These are phyloP conservation scores for Salix purpurea DNA, from an alignment of 345 rosid species.

Conservation along the genomic window DNA sequence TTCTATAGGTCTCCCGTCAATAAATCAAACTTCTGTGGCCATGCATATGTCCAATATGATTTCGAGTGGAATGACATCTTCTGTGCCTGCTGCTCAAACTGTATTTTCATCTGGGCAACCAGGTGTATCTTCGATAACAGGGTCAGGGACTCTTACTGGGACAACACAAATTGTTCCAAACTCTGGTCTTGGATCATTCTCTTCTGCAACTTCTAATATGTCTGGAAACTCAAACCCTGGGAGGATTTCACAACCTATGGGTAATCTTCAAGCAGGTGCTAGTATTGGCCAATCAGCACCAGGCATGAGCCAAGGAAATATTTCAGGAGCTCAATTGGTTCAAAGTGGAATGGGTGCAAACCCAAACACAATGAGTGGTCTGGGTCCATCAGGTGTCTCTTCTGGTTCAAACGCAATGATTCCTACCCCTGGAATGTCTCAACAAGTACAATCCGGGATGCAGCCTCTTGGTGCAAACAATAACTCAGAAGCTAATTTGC, in stretches of 20 bases:
- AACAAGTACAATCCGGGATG: constrained; percentile 65
- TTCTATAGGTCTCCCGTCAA: constrained; percentile 65
- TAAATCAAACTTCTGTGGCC: constrained; percentile 78
- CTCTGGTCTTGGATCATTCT: constrained; percentile 47
- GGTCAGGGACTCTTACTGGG: constrained; percentile 63
- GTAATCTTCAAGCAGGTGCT: constrained; percentile 45
- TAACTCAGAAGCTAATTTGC: constrained; percentile 61
- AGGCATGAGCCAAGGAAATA: constrained; percentile 81
- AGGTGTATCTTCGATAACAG: constrained; percentile 52
- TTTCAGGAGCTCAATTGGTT: constrained; percentile 71
- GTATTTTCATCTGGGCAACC: constrained; percentile 73
- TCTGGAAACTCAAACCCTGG: constrained; percentile 67
- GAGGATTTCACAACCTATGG: constrained; percentile 70
- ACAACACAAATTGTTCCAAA: constrained; percentile 60
- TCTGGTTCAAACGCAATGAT: constrained; percentile 76
- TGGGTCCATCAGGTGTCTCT: constrained; percentile 62
- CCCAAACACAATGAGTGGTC: constrained; percentile 69
- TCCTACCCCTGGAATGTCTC: constrained; percentile 87
- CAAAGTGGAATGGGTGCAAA: constrained; percentile 73
- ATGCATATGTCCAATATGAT: constrained; percentile 97
- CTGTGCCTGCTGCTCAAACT: constrained; percentile 72
- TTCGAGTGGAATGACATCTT: constrained; percentile 80
- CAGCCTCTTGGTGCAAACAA: constrained; percentile 57
- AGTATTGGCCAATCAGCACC: constrained; percentile 48
- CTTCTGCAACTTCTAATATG: constrained; percentile 57